Percentiles rank a stretch among this genome's conserved stretches.
phyloP scores from a whole-genome alignment of 2,329 filamentous ascomycete genomes.

The Diatrype stigma region DNA sequence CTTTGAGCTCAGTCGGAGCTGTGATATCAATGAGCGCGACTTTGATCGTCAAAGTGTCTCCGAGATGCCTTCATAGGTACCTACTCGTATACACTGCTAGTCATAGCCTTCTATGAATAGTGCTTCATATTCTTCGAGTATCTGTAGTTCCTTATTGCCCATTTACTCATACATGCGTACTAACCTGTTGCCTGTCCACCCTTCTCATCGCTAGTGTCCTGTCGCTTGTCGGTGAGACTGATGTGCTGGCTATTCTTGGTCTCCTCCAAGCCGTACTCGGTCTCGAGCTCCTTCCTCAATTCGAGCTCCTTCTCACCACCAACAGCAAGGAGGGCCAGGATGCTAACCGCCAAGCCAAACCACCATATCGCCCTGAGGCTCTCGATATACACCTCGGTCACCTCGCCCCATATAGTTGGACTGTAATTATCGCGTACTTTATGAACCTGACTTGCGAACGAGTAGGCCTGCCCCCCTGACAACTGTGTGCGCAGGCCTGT shows the following conservation, averaged over 20 bases:
- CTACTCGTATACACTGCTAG: too few relatives aligned
- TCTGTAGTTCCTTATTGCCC: too few relatives aligned
- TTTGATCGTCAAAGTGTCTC: too few relatives aligned
- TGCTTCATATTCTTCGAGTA: too few relatives aligned
- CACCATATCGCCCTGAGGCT: constrained; percentile 7
- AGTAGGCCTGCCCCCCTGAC: constrained; percentile 19
- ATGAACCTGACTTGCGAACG: constrained; percentile 5
- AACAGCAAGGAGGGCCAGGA: background rate
- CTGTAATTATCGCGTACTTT: background rate
- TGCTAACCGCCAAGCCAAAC: constrained; percentile 4
- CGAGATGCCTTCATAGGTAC: too few relatives aligned
- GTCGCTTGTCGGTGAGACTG: too few relatives aligned
- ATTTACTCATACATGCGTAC: too few relatives aligned
- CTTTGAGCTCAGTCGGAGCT: too few relatives aligned
- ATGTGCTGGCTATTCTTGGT: background rate
- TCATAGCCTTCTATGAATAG: too few relatives aligned
- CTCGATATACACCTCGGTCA: constrained; percentile 2
- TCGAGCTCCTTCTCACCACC: constrained; percentile 1
- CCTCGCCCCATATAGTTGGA: constrained; percentile 1
- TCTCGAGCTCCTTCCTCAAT: constrained; percentile 5
- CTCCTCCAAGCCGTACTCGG: constrained; percentile 8
- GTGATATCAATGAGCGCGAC: too few relatives aligned
- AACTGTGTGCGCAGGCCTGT: constrained; percentile 6
- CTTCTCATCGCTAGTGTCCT: too few relatives aligned
- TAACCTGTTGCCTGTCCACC: too few relatives aligned